These are phyloP conservation scores for Thelephora ganbajun DNA, from an alignment of 768 basidiomycete genomes.

Conservation along the genomic window DNA sequence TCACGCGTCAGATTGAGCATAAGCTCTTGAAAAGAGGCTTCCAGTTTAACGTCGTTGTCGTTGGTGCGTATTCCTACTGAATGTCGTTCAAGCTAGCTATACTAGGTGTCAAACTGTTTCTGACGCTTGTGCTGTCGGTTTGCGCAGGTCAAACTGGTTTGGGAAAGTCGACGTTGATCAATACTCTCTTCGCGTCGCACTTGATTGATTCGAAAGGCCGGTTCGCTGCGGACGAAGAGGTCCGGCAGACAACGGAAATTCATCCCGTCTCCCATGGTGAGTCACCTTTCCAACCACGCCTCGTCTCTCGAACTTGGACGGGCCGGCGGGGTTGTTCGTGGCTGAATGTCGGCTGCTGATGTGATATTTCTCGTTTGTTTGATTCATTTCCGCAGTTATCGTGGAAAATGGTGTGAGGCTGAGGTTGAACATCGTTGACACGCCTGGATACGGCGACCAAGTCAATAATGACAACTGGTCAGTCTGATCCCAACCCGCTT, in stretches of 20 bases:
- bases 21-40: constrained; percentile 98
- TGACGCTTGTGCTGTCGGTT: background rate
- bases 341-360: background rate
- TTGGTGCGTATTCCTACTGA: constrained; percentile 43
- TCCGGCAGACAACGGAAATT: constrained; percentile 94
- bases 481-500: constrained; percentile 14
- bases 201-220: constrained; percentile 97
- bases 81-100: constrained; percentile 1
- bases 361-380: too few relatives aligned
- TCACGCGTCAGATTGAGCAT: constrained; percentile 96
- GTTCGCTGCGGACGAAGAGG: constrained; percentile 71
- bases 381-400: constrained; percentile 52
- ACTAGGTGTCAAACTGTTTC: background rate
- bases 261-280: constrained; percentile 87
- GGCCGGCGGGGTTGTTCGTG: background rate
- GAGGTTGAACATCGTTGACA: constrained; percentile 95
- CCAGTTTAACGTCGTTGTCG: constrained; percentile 98
- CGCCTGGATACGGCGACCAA: constrained; percentile 96
- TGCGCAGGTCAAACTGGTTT: constrained; percentile 84
- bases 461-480: constrained; percentile 98
- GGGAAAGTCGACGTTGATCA: constrained; percentile 97
- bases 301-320: too few relatives aligned
- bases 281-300: constrained; percentile 13
- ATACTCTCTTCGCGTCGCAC: constrained; percentile 98
- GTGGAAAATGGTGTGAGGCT: constrained; percentile 93